Conservation (phyloP, 768 basidiomycete genomes). For the Crepidotus variabilis region DNA sequence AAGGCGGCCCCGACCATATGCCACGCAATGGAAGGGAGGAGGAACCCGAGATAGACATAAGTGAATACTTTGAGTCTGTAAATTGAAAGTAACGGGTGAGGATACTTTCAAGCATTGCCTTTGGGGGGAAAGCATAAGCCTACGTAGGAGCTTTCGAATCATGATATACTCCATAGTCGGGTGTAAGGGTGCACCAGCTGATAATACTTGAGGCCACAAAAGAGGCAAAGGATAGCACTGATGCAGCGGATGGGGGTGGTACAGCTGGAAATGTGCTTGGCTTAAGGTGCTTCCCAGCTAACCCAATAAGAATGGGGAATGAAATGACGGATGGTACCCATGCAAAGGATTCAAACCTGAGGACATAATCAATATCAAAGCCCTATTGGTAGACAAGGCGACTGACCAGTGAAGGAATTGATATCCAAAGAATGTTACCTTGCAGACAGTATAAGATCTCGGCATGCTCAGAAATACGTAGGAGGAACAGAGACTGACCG, state of each 20-base stretch:
- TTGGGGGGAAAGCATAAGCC: not conserved
- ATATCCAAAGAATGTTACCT: conserved; percentile 64
- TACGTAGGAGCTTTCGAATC: conserved; percentile 27
- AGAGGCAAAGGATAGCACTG: conserved; percentile 32
- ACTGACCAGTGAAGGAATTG: conserved; percentile 56
- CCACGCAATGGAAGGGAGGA: conserved; percentile 43
- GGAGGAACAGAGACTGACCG: conserved; percentile 20
- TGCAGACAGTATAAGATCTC: not conserved
- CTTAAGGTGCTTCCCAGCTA: conserved; percentile 58
- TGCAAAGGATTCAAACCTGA: conserved; percentile 49
- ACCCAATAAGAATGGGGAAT: conserved; percentile 59
- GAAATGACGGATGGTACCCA: conserved; percentile 69
- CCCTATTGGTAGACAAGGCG: not conserved
- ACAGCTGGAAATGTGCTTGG: conserved; percentile 24
- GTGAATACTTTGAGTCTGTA: conserved; percentile 52
- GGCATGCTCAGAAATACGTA: not conserved
- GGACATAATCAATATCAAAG: not conserved
- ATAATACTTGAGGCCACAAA: conserved; percentile 35
- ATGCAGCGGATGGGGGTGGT: conserved; percentile 24
- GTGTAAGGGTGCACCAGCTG: conserved; percentile 39
- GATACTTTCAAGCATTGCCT: too few species aligned
- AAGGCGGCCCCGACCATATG: conserved; percentile 68
- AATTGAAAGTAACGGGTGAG: not conserved
- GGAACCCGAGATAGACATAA: conserved; percentile 64
- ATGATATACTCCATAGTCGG: conserved; percentile 45